Evolutionary conservation across 2,329 filamentous ascomycete species (phyloP), one percentile per base, ranked within the genome.

Genomic region (Colletotrichum limetticola): DNA sequence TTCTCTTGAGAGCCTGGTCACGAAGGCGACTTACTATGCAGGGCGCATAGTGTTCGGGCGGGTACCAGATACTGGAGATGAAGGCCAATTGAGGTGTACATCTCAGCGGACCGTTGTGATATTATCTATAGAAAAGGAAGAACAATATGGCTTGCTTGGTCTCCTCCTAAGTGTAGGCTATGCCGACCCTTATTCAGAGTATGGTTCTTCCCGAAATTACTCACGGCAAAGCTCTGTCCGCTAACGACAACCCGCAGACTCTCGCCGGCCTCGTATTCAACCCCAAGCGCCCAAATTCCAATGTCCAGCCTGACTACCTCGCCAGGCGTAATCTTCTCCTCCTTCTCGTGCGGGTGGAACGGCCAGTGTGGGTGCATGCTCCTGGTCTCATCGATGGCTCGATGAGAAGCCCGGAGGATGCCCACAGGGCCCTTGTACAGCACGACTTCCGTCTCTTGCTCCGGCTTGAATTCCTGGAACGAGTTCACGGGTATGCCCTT

Each of bases 321-420:
- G 0, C 78, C 79, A 0, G 76, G 78, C 2, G 60, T 22, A 32
- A 77, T 42, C 37, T 71, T 71, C 22, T 67, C 63, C 64, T 71
- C 68, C 35, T 56, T 67, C 16, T 58, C 57, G 28, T 68, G 68
- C n/a, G 57, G 57, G 8, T 71, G 68, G 26, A 61, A 79, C 9
- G 78, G 79, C 76, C 76, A 80, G 32, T 78, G 71, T 1, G 76
- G 76, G 30, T 80, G 79, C 73, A 80, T 79, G 28, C 76, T 77
- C 32, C 71, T 72, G 1, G 16, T 37, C 65, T 75, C 68, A 55
- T 80, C 75, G 30, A 78, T 76, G 1, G 74, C 75, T 5, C 77
- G 72, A 46, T 76, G 76, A 1, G 78, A 79, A 0, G 77, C 74
- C 16, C 77, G 75, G 32, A 78, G 66, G 42, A 78, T 76, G 2